Evolutionary conservation across 2,329 filamentous ascomycete genomes (phyloP), one percentile per base, ranked within the genome.

Genomic region (Raffaelea ambrosiae): DNA sequence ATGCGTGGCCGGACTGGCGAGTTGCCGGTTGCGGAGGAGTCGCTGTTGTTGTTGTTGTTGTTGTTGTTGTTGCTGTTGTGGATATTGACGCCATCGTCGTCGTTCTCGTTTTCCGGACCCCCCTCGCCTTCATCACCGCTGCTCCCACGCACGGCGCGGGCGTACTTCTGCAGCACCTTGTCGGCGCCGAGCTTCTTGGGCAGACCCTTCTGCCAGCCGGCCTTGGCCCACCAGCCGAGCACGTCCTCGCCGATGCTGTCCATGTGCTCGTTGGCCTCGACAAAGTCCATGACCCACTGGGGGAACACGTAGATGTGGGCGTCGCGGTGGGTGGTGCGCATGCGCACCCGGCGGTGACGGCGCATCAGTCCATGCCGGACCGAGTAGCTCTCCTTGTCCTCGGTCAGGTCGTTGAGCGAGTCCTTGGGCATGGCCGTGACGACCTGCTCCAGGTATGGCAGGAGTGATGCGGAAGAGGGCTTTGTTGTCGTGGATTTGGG

Each of bases 231-330:
- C 86, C 88, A 95, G 7, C 90, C 89, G 16, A 97, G 72, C 5
- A 96, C 81, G 59, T 97, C 91, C 63, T 97, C 91, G 29, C 86
- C 86, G 43, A 98, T 82, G 48, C 84, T 94, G 58, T 95, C 87
- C 53, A 98, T 29, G 11, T 77, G 81, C 26, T 90, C 84, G 58
- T 96, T 94, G 52, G 76, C 72, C 49, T 79, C 77, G 39, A 94
- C 79, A 63, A 95, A 86, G 47, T 94, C 84, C 58, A 95, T 78
- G 9, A 95, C 77, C 91, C 93, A 97, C 55, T 81, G 81, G 0
- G 93, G 93, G 55, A 98, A 87, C 53, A 98, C 81, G 65, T 98
- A 98, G 49, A 97, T 84, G 61, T 97, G 91, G 0, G 91, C 87
- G 62, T 97, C 91, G 39, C 93, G 80, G 62, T 94, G 84, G 4